These are phyloP conservation scores for Penicillium verrucosum DNA, from an alignment of 2,329 filamentous ascomycete genomes.

Conservation along the genomic window DNA sequence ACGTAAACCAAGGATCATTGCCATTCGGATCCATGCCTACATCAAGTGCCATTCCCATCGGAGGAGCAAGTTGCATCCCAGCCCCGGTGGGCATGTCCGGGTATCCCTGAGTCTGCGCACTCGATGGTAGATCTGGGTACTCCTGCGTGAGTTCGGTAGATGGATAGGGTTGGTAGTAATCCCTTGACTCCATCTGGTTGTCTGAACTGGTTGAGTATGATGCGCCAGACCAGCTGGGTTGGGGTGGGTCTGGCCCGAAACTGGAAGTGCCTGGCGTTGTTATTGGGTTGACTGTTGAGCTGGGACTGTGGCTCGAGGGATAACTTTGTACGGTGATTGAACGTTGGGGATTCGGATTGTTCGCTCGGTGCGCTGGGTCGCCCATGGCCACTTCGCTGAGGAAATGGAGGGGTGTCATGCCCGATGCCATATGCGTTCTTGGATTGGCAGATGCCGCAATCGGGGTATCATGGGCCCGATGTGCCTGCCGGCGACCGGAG, in stretches of 20 bases:
- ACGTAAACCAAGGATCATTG: conserved; percentile 29
- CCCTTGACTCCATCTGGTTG: conserved; percentile 1
- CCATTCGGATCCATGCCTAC: conserved; percentile 27
- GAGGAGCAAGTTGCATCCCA: conserved; percentile 17
- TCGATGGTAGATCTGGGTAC: conserved; percentile 5
- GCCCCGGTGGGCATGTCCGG: conserved; percentile 17
- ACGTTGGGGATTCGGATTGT: background rate
- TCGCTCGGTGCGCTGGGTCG: conserved; percentile 22
- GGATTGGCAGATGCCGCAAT: background rate
- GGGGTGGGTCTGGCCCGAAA: background rate
- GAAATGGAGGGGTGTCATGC: conserved; percentile 37
- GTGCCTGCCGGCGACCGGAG: background rate
- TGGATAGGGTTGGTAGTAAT: conserved; percentile 10
- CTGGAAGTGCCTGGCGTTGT: background rate
- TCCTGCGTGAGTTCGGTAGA: conserved; percentile 10
- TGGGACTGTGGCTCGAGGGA: background rate
- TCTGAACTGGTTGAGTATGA: conserved; percentile 10
- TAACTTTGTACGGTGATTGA: background rate
- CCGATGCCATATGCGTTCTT: conserved; percentile 10
- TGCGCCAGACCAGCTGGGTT: conserved; percentile 15
- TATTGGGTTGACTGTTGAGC: conserved; percentile 2
- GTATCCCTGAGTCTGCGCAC: conserved; percentile 10
- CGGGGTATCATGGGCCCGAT: background rate
- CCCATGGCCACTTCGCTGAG: conserved; percentile 44
- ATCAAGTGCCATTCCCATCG: conserved; percentile 25